A percentile compares a stretch with the other conserved stretches of the same genome.
phyloP scores from a whole-genome alignment of 305 asterid genomes.

The Plantago coronopus region DNA sequence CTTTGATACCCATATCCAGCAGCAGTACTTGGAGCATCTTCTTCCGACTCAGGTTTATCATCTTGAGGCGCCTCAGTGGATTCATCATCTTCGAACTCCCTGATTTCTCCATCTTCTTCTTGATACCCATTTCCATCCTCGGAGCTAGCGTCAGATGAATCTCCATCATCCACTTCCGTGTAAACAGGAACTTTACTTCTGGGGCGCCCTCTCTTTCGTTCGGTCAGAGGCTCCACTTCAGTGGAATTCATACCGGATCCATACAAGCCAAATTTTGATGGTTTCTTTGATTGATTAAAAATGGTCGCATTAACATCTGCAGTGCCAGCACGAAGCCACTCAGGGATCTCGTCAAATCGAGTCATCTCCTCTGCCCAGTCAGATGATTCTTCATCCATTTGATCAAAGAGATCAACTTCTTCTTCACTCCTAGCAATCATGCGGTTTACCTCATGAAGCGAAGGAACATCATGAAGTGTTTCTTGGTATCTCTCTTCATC shows the following conservation, averaged over 20 bases:
- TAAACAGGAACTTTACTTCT: conserved; percentile 78
- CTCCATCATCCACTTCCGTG: conserved; percentile 90
- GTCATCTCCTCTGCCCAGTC: conserved; percentile 97
- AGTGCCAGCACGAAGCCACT: conserved; percentile 86
- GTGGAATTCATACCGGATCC: conserved; percentile 48
- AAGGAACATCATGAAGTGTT: conserved; percentile 92
- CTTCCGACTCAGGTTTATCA: conserved; percentile 72
- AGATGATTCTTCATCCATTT: conserved; percentile 90
- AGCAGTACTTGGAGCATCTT: conserved; percentile 59
- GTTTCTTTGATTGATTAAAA: conserved; percentile 76
- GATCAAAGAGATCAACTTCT: conserved; percentile 93
- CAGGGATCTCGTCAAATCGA: conserved; percentile 80
- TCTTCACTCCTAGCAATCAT: conserved; percentile 97
- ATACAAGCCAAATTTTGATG: conserved; percentile 48
- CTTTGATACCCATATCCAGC: conserved; percentile 56
- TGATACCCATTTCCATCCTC: conserved; percentile 71
- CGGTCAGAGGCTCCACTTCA: conserved; percentile 56
- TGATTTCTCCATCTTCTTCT: conserved; percentile 77
- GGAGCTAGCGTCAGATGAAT: conserved; percentile 79
- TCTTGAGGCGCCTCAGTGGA: conserved; percentile 47
- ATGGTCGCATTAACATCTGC: conserved; percentile 73
- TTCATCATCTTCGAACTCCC: conserved; percentile 87
- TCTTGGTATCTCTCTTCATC: conserved; percentile 98
- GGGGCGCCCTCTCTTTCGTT: conserved; percentile 84
- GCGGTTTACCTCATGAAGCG: conserved; percentile 95